phyloP scores from a whole-genome alignment of 352 stramenopile genomes.

The Globisporangium iwayamae region DNA sequence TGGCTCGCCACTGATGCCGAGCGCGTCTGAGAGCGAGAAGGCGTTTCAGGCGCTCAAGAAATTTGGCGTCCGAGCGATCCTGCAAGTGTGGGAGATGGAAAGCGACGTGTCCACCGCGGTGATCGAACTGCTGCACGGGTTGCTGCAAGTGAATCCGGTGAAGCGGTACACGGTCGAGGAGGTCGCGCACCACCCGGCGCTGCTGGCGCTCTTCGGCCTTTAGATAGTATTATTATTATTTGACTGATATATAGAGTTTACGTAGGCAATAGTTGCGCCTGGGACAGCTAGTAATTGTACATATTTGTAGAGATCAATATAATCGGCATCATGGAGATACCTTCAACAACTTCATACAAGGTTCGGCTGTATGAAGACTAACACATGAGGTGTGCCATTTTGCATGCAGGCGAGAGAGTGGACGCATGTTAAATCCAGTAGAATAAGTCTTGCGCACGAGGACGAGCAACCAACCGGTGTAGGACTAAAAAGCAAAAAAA shows the following conservation, averaged over 20 bases:
- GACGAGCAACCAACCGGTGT: too few species aligned
- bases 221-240: background rate
- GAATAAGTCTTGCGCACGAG: too few species aligned
- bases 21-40: slow-evolving; percentile 28
- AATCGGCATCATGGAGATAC: too few species aligned
- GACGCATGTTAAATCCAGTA: too few species aligned
- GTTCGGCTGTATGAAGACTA: too few species aligned
- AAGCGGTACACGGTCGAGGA: slow-evolving; percentile 30
- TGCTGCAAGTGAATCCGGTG: slow-evolving; percentile 33
- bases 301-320: too few species aligned
- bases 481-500: too few species aligned
- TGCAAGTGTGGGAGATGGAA: slow-evolving; percentile 44
- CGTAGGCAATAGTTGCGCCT: background rate
- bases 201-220: background rate
- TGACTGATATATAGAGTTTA: background rate
- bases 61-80: slow-evolving; percentile 39
- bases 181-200: slow-evolving; percentile 21
- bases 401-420: too few species aligned
- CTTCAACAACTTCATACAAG: too few species aligned
- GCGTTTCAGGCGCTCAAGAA: slow-evolving; percentile 23
- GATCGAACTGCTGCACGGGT: slow-evolving; percentile 25
- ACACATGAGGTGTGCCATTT: too few species aligned
- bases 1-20: slow-evolving; percentile 42
- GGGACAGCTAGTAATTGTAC: background rate
- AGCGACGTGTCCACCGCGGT: slow-evolving; percentile 19